Conservation (phyloP, 805 yeast species). For the Saccharomycopsis javanensis region DNA sequence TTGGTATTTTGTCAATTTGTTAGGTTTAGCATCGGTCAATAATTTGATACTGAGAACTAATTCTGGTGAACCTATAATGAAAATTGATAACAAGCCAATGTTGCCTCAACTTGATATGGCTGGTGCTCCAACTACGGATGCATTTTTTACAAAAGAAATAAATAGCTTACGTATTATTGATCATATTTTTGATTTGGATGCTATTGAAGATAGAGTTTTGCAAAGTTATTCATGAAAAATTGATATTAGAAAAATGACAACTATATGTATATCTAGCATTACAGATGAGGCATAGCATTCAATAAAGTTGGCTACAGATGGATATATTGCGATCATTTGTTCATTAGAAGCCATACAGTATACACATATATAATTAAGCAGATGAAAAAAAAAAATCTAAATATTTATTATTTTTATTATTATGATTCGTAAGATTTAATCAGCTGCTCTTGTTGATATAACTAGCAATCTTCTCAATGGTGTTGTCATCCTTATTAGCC, state of each 20-base stretch:
- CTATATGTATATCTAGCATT: too few relatives aligned
- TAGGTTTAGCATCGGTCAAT: constrained; percentile 76
- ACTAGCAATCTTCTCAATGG: constrained; percentile 16
- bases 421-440: too few relatives aligned
- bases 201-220: constrained; percentile 51
- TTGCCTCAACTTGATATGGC: constrained; percentile 34
- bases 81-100: constrained; percentile 25
- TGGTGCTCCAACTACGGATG: constrained; percentile 53
- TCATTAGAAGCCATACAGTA: neutral
- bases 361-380: neutral
- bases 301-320: too few relatives aligned
- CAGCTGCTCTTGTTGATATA: constrained; percentile 15
- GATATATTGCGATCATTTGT: too few relatives aligned
- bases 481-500: constrained; percentile 7
- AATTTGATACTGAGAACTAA: constrained; percentile 52
- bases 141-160: constrained; percentile 57
- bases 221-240: constrained; percentile 3
- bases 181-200: constrained; percentile 47
- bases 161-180: constrained; percentile 60
- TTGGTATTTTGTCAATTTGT: constrained; percentile 85
- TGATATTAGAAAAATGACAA: too few relatives aligned
- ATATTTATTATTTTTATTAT: too few relatives aligned
- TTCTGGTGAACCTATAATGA: constrained; percentile 36
- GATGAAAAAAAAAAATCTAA: too few relatives aligned
- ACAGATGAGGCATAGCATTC: too few relatives aligned